phyloP scores from a whole-genome alignment of 768 basidiomycete genomes.

The Boletus sp. region DNA sequence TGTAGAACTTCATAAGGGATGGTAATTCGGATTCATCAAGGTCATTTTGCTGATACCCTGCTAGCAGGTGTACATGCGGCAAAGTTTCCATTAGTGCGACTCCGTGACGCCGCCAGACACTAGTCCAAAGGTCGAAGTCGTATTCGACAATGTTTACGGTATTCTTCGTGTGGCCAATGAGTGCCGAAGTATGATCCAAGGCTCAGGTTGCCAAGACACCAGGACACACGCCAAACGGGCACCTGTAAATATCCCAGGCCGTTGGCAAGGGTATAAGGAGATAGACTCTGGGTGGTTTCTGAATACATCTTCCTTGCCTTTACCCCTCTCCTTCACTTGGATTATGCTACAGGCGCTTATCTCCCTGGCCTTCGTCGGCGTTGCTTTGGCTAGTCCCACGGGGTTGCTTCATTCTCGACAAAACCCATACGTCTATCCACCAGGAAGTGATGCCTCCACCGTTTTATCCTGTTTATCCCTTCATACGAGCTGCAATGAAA shows the following conservation, averaged over 20 bases:
- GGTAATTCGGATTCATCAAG: too few relatives aligned
- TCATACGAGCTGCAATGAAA: constrained; percentile 18
- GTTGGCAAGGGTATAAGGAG: background rate
- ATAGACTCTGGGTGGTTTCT: background rate
- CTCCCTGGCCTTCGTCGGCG: constrained; percentile 1
- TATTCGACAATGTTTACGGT: background rate
- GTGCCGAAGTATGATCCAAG: background rate
- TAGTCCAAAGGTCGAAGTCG: background rate
- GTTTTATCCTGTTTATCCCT: constrained; percentile 14
- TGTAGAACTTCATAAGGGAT: too few relatives aligned
- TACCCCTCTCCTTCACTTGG: background rate
- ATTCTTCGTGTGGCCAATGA: background rate
- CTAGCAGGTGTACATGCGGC: too few relatives aligned
- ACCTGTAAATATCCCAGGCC: too few relatives aligned
- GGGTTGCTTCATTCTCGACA: constrained; percentile 11
- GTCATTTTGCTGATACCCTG: too few relatives aligned
- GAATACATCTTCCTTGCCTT: background rate
- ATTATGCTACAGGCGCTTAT: constrained; percentile 1
- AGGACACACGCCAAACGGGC: too few relatives aligned
- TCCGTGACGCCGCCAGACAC: background rate
- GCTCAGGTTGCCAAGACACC: background rate
- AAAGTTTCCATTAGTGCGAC: background rate
- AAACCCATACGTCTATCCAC: background rate
- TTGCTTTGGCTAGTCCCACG: background rate
- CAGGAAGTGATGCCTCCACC: background rate